These are phyloP conservation scores for Lobosporangium transversale DNA, from an alignment of 192 early-diverging fungal genomes.

Conservation along the genomic window DNA sequence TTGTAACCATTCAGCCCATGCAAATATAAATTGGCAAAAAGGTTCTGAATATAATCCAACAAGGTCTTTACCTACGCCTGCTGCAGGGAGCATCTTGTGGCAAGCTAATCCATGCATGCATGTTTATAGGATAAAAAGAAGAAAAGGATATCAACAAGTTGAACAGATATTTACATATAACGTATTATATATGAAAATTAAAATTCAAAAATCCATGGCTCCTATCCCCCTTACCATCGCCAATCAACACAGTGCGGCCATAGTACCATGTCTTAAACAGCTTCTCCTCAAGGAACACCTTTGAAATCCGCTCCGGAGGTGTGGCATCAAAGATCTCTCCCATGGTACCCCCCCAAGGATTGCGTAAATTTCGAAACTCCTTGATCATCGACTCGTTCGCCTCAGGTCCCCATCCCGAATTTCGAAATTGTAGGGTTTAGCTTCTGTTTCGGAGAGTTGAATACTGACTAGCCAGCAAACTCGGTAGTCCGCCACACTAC, in stretches of 20 bases:
- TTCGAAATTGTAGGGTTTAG: conserved; percentile 5
- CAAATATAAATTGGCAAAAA: no score
- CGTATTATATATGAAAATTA: background rate
- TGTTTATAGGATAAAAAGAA: background rate
- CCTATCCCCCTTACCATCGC: conserved; percentile 24
- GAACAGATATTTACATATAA: background rate
- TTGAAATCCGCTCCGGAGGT: conserved; percentile 12
- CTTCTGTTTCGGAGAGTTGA: background rate
- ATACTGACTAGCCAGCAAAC: background rate
- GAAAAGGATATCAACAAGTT: background rate
- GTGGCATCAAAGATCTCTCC: conserved; percentile 9
- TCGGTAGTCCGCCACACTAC: background rate
- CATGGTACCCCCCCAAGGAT: background rate
- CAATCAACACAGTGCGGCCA: conserved; percentile 10
- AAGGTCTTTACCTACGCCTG: conserved; percentile 3
- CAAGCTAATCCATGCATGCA: no score
- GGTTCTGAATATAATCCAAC: no score
- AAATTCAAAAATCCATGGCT: background rate
- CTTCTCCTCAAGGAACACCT: conserved; percentile 25
- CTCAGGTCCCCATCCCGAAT: conserved; percentile 25
- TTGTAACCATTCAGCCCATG: no score
- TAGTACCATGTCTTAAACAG: conserved; percentile 22
- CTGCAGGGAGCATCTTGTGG: conserved; percentile 1
- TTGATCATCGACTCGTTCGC: conserved; percentile 12
- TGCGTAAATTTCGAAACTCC: conserved; percentile 1